Evolutionary conservation across 2,329 filamentous ascomycete species (phyloP), one percentile per base, ranked within the genome.

Genomic region (Colletotrichum sp.): DNA sequence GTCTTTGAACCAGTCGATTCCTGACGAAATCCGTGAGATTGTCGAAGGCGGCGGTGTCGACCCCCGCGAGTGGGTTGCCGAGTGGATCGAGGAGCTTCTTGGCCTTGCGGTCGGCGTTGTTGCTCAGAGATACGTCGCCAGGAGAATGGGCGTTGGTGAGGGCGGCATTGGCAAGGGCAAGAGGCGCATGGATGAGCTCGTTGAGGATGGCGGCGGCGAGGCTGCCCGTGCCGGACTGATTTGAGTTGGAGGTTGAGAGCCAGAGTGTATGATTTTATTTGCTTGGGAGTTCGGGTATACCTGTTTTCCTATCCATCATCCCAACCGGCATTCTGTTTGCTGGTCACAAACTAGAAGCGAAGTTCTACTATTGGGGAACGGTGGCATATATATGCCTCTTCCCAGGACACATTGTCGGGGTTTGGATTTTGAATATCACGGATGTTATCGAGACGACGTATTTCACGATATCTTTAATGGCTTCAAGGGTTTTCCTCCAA

Each of bases 141-240:
- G 95, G 77, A 90, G 97, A 72, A 99, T 99, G 97, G 96, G 97
- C 15, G 96, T 99, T 12, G 96, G 96, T 15, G 95, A 98, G 84
- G 94, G 95, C 13, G 88, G 89, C 7, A 85, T 92, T 57, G 91
- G 90, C 26, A 90, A 89, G 83, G 91, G 91, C 13, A 93, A 92
- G 81, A 94, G 89, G 80, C 88, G 87, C 79, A 86, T 90, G 78
- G 90, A 93, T 78, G 87, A 89, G 26, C 82, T 93, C 1, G 81
- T 93, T 4, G 85, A 89, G 76, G 90, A 91, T 5, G 76, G 76
- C 63, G 77, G 59, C 26, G 77, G 77, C 49, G 77, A 77, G 70
- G 77, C 72, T 7, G 77, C 77, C 6, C 69, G 77, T 16, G 77
- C 77, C 9, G 77, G 77, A 1, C 63, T 78, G 6, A 78, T 78